Conservation (phyloP, 192 early-diverging fungal genomes). For the Coemansia sp. region DNA sequence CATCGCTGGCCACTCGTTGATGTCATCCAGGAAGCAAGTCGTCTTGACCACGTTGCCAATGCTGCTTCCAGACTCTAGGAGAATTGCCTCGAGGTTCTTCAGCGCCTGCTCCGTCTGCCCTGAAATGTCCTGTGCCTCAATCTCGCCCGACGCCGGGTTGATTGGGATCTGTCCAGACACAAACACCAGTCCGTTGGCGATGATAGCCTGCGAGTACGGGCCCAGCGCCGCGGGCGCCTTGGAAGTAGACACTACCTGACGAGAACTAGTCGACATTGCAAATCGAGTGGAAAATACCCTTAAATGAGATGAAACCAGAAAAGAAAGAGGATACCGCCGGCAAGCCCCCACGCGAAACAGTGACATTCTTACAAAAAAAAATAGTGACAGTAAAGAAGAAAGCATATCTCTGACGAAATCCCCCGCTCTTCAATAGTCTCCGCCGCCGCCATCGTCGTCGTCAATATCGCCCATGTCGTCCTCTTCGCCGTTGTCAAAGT, state of each 20-base stretch:
- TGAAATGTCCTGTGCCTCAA: slow-evolving; percentile 66
- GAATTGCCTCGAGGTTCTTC: slow-evolving; percentile 80
- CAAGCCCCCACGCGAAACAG: neutral
- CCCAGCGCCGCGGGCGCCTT: slow-evolving; percentile 72
- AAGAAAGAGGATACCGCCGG: neutral
- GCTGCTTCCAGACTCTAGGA: slow-evolving; percentile 74
- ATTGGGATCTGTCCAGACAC: slow-evolving; percentile 76
- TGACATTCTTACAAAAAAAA: neutral
- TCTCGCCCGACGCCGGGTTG: slow-evolving; percentile 71
- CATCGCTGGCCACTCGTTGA: slow-evolving; percentile 87
- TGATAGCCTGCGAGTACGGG: slow-evolving; percentile 79
- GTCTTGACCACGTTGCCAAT: slow-evolving; percentile 92
- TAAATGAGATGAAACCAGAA: neutral
- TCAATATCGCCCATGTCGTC: slow-evolving; percentile 51
- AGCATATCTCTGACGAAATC: too few relatives aligned
- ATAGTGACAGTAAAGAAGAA: neutral
- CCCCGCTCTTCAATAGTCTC: slow-evolving; percentile 32
- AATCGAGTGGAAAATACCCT: neutral
- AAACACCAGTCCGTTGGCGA: slow-evolving; percentile 79
- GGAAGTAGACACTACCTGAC: slow-evolving; percentile 55
- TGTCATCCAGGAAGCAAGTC: slow-evolving; percentile 90
- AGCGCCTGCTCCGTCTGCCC: slow-evolving; percentile 75
- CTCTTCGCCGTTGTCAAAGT: slow-evolving; percentile 54
- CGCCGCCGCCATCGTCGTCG: slow-evolving; percentile 48
- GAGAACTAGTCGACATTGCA: slow-evolving; percentile 31